Base-by-base conservation (phyloP, 148 eudicot genomes). In the Selenicereus undatus region DNA sequence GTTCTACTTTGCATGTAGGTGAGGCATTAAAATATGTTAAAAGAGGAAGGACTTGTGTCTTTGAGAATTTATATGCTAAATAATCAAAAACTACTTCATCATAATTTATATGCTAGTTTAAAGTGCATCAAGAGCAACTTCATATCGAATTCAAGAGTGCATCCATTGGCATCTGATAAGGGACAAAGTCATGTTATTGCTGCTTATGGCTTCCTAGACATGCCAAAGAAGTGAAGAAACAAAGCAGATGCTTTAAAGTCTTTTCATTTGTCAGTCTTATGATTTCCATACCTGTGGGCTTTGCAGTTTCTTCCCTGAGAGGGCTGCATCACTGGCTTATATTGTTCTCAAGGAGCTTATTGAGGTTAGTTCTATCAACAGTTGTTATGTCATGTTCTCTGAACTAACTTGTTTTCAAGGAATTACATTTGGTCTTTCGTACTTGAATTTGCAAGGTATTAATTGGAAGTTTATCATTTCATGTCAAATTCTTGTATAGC, bases 301-400 rank as follows among this genome's bases (percentile, higher is more conserved):
- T n/a, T 82, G 86, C 91, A 91, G 94, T 69, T 86, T 87, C 78
- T 81, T 87, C 66, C 90, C 93, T n/a, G 90, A 88, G 76, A 91
- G 79, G 81, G 95, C 95, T 54, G 86, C 90, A 11, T 86, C 91
- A 71, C 71, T 90, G 73, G 93, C 93, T 64, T 90, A 86, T 84
- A 81, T 86, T 56, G 83, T 91, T 76, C 88, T 91, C 78, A 82
- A 76, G 82, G 91, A 88, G 86, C 88, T 91, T 83, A 82, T 90
- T 66, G 82, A 90, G 95, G 94, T 91, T n/a, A 78, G 91, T 81
- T 35, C 24, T 1, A 32, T 29, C 3, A 13, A 17, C 35, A 14
- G 9, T 35, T 17, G 74, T 18, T 1, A 43, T 17, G 50, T 16
- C 9, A 13, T n/a, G 29, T 35, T 50, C 39, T 30, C 29, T 45